Conservation (phyloP, 495 filamentous ascomycete species). For the Penicillium cosmopolitanum region DNA sequence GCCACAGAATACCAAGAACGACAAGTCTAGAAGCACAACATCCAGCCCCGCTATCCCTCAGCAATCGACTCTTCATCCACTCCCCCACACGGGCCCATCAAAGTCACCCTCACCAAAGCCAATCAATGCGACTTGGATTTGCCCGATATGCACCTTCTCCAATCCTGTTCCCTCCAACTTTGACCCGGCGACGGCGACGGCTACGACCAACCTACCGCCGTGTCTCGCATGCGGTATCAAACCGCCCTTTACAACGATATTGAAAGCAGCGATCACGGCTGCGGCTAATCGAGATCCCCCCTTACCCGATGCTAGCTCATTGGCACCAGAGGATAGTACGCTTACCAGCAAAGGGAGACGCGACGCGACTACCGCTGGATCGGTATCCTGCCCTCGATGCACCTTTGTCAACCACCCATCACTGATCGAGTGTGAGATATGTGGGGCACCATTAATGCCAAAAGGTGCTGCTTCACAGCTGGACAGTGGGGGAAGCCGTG, state of each 20-base stretch:
- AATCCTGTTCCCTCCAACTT: slow-evolving; percentile 94
- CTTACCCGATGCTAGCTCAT: slow-evolving; percentile 21
- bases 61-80: slow-evolving; percentile 22
- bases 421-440: slow-evolving; percentile 85
- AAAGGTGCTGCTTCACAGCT: slow-evolving; percentile 27
- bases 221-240: slow-evolving; percentile 95
- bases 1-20: slow-evolving; percentile 55
- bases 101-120: slow-evolving; percentile 35
- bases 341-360: slow-evolving; percentile 13
- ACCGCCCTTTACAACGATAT: slow-evolving; percentile 75
- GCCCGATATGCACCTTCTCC: slow-evolving; percentile 96
- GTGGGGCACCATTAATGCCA: slow-evolving; percentile 68
- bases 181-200: slow-evolving; percentile 75
- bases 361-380: slow-evolving; percentile 10
- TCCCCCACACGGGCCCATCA: slow-evolving; percentile 21
- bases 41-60: slow-evolving; percentile 40
- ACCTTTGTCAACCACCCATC: slow-evolving; percentile 95
- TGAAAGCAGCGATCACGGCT: slow-evolving; percentile 81
- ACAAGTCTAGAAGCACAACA: slow-evolving; percentile 37
- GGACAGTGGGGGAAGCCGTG: slow-evolving; percentile 33
- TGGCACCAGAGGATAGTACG: slow-evolving; percentile 15
- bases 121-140: slow-evolving; percentile 87
- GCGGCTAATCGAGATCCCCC: slow-evolving; percentile 56
- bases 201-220: slow-evolving; percentile 76
- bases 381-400: slow-evolving; percentile 76